Conservation (phyloP, 495 filamentous ascomycete genomes). For the Talaromyces stipitatus region DNA sequence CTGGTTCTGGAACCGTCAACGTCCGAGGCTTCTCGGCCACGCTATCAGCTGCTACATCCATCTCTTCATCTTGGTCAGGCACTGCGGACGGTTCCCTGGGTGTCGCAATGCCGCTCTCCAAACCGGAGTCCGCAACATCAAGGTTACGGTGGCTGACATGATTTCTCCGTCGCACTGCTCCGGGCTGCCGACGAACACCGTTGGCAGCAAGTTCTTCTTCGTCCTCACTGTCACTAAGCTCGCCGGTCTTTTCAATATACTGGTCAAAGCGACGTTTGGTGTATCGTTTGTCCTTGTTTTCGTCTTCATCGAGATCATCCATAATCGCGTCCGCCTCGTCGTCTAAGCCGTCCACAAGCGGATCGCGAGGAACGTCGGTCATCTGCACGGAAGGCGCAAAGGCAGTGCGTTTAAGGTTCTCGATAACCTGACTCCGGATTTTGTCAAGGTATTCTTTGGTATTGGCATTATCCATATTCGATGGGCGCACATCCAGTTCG, state of each 20-base stretch:
- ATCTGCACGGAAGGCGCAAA: conserved; percentile 91
- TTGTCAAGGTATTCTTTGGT: conserved; percentile 90
- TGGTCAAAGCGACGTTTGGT: conserved; percentile 82
- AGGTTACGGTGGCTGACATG: conserved; percentile 67
- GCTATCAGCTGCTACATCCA: conserved; percentile 40
- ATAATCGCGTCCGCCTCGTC: conserved; percentile 85
- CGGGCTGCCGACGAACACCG: conserved; percentile 59
- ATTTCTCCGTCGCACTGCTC: conserved; percentile 50
- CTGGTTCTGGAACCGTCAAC: conserved; percentile 17
- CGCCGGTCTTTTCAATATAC: conserved; percentile 62
- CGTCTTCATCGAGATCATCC: conserved; percentile 84
- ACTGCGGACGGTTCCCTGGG: conserved; percentile 42
- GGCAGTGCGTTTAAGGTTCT: conserved; percentile 83
- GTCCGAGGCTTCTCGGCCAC: conserved; percentile 40
- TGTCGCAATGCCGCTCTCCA: conserved; percentile 54
- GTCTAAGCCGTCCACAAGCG: conserved; percentile 55
- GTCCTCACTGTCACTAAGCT: conserved; percentile 79
- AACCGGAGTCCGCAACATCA: conserved; percentile 55
- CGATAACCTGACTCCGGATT: conserved; percentile 85
- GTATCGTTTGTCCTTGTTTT: conserved; percentile 76
- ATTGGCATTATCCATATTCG: conserved; percentile 99
- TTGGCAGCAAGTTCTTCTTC: conserved; percentile 73
- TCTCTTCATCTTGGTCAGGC: conserved; percentile 41
- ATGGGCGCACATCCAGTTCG: conserved; percentile 86
- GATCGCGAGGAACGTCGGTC: conserved; percentile 81